Base-by-base conservation (phyloP, 2,329 filamentous ascomycete genomes). In the Alternaria postmessia region DNA sequence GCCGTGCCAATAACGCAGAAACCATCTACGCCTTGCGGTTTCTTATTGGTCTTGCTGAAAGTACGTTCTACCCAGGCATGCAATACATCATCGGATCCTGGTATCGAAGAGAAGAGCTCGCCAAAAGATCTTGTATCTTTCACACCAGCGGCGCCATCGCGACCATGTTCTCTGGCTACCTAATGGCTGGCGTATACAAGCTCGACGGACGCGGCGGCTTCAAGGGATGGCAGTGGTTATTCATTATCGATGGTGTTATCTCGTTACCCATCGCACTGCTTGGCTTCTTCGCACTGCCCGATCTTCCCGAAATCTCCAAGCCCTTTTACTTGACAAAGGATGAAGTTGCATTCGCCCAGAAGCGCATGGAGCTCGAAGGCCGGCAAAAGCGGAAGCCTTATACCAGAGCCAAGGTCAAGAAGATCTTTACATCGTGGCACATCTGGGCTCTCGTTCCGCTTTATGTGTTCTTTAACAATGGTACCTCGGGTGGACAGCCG, bases 191-290 rank as follows among this genome's bases (percentile, higher is more conserved):
- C 1, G 86, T 84, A 62, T 83, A 86, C 70, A 78, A 80, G 24
- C 80, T 87, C 66, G 86, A 87, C 70, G 87, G 86, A 74, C 86
- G 85, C 67, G 85, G 86, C 65, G 85, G 83, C 18, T 83, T 75
- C n/a, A 54, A 64, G 22, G 72, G 74, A 8, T 77, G 75, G 75
- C 64, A 65, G 54, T 70, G 69, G 67, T 16, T 71, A 3, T 70
- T 70, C 47, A 57, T 68, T 7, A 64, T 69, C 18, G 67, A 69
- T 16, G 66, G 66, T 7, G 48, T 69, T 11, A 68, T 69, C 20
- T 69, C 66, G 1, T 5, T 66, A 1, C 66, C 65, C 1, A 65
- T 69, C 24, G 66, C 66, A 14, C 2, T 69, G 9, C 24, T 62
- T 9, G 66, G 65, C 12, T 69, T 63, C 48, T 67, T 69, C 57